Percentiles rank a stretch among this genome's conserved stretches.
These are phyloP conservation scores for Hippophae gyantsensis DNA, from an alignment of 306 rosid genomes.

Conservation along the genomic window DNA sequence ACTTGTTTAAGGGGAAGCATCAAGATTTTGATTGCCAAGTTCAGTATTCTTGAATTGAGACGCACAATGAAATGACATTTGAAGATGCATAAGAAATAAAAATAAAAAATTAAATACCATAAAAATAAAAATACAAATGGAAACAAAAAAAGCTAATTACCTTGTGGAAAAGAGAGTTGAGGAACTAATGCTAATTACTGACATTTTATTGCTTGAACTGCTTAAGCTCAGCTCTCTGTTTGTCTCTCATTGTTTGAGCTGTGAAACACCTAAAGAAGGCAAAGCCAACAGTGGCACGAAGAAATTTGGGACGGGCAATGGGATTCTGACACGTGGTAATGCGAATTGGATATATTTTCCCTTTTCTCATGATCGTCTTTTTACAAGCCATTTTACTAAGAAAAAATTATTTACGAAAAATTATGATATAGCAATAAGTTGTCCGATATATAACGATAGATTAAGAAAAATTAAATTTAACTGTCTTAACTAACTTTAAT, in stretches of 20 bases:
- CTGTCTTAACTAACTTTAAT: too few species aligned
- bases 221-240: conserved; percentile 8
- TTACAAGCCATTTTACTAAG: not conserved
- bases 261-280: conserved; percentile 1
- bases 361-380: not conserved
- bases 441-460: too few species aligned
- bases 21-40: too few species aligned
- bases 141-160: conserved; percentile 13
- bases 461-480: too few species aligned
- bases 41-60: too few species aligned
- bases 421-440: too few species aligned
- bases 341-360: conserved; percentile 21
- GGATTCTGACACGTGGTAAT: conserved; percentile 43
- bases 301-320: conserved; percentile 54
- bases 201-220: conserved; percentile 33
- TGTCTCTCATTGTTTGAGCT: not conserved
- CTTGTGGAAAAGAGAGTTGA: conserved; percentile 49
- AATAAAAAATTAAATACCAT: not conserved
- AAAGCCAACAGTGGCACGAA: conserved; percentile 34
- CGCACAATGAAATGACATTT: too few species aligned
- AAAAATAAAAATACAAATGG: not conserved
- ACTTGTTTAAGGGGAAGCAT: too few species aligned
- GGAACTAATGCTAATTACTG: conserved; percentile 38
- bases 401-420: too few species aligned
- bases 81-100: not conserved